Conservation (phyloP, 2,329 filamentous ascomycete species). For the Talaromyces atroroseus region DNA sequence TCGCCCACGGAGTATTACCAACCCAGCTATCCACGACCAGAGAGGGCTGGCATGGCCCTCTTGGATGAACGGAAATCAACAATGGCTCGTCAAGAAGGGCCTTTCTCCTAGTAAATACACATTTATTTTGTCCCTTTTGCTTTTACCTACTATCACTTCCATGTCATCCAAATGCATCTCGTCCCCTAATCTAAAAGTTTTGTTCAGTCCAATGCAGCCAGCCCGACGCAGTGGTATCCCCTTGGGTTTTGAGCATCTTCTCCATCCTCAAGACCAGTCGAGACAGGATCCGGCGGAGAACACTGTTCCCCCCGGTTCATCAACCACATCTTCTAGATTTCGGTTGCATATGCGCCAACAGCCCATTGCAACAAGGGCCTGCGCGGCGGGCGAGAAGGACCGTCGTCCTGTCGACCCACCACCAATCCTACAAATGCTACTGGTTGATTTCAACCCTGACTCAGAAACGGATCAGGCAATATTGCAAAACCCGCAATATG, state of each 20-base stretch:
- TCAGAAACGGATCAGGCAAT: constrained; percentile 33
- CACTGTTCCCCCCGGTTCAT: constrained; percentile 13
- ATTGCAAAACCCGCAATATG: constrained; percentile 36
- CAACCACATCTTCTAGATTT: constrained; percentile 23
- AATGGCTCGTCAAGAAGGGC: background rate
- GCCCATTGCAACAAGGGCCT: constrained; percentile 42
- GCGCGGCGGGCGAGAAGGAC: constrained; percentile 43
- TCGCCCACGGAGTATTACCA: background rate
- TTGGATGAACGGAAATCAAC: background rate
- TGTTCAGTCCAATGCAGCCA: constrained; percentile 1
- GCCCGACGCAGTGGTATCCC: constrained; percentile 25
- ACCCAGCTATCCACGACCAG: background rate
- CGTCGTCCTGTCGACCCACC: constrained; percentile 44
- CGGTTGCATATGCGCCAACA: constrained; percentile 43
- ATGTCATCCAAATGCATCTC: background rate
- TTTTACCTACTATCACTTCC: background rate
- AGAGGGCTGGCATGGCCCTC: background rate
- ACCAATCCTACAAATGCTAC: constrained; percentile 43
- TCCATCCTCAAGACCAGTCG: constrained; percentile 23
- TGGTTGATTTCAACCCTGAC: constrained; percentile 39
- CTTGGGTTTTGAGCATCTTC: constrained; percentile 33
- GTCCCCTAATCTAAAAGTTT: background rate
- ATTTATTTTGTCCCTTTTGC: background rate
- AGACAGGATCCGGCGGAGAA: constrained; percentile 19
- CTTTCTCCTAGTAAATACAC: background rate